Base-by-base conservation (phyloP, 2,329 filamentous ascomycete species). In the Byssothecium circinans region DNA sequence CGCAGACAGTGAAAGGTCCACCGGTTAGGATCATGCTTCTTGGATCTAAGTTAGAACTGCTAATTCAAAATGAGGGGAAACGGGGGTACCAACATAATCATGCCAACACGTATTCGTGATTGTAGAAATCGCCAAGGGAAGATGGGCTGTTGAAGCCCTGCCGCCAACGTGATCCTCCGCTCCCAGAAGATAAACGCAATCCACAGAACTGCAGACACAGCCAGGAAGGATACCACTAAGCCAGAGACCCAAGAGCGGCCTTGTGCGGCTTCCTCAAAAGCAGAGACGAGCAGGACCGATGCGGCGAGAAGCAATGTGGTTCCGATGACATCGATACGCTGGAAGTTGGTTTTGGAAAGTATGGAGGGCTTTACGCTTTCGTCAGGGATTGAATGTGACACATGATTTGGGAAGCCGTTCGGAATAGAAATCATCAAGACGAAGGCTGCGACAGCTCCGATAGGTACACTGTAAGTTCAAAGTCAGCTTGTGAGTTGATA, bases 91-190 rank as follows among this genome's bases (percentile, higher is more conserved):
- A 42, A 53, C 51, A 38, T 22, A 5, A 53, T 8, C 10, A 49
- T 30, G 7, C 47, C 51, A 34, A 53, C 41, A 8, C 44, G n/a
- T 3, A 43, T 35, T 5, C 47, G 18, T n/a, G 36, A 34, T 20
- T 11, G 8, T 2, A 18, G 17, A 29, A 53, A 51, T 17, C 48
- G 33, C 51, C 51, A 53, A 3, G 51, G 48, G 27, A 53, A 53
- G 4, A 49, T 32, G 5, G 52, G 48, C n/a, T 52, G 41, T 2
- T 15, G 33, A 4, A 14, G 4, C 14, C 18, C 30, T 19, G 14
- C 12, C 6, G 6, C 45, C 3, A 23, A n/a, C 2, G 41, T 49
- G 4, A 50, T 15, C 10, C 15, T 39, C 29, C 46, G 29, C 19
- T 50, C 46, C n/a, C 32, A 41, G 4, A 15, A 32, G 14, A 46